Conservation (phyloP, 345 rosid genomes). For the Camelina hispida region DNA sequence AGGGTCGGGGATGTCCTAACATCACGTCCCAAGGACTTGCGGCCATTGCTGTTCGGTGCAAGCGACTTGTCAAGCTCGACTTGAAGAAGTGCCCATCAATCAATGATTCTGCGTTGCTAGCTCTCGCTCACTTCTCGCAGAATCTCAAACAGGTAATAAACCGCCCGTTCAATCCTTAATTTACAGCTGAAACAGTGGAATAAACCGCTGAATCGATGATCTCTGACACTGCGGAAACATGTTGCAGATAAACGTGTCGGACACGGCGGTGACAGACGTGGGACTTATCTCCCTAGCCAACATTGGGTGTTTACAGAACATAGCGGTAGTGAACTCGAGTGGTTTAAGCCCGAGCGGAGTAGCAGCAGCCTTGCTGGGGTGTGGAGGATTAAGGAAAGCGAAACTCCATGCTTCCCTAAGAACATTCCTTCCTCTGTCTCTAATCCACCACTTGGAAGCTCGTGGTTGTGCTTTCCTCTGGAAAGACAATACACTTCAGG, state of each 20-base stretch:
- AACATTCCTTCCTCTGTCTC: conserved; percentile 39
- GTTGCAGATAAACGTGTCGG: conserved; percentile 55
- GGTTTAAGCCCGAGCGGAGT: conserved; percentile 55
- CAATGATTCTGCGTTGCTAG: conserved; percentile 50
- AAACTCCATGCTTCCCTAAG: conserved; percentile 53
- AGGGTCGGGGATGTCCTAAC: conserved; percentile 53
- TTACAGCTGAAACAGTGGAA: neutral
- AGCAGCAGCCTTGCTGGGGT: conserved; percentile 53
- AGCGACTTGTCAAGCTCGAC: conserved; percentile 50
- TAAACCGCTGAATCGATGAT: neutral
- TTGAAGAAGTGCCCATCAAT: conserved; percentile 52
- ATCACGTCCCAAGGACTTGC: conserved; percentile 51
- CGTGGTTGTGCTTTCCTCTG: conserved; percentile 51
- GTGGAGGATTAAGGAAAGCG: conserved; percentile 51
- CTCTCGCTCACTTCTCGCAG: conserved; percentile 53
- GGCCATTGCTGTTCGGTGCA: conserved; percentile 49
- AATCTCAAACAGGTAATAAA: conserved; percentile 50
- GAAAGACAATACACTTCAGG: conserved; percentile 55
- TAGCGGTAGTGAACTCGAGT: conserved; percentile 47
- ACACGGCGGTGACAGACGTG: conserved; percentile 52
- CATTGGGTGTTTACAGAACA: conserved; percentile 49
- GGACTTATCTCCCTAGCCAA: conserved; percentile 49
- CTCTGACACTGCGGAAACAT: conserved; percentile 20
- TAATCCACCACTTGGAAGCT: conserved; percentile 46
- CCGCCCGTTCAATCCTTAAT: neutral